These are phyloP conservation scores for Poa pratensis DNA, from an alignment of 176 grass and related monocot species.

Conservation along the genomic window DNA sequence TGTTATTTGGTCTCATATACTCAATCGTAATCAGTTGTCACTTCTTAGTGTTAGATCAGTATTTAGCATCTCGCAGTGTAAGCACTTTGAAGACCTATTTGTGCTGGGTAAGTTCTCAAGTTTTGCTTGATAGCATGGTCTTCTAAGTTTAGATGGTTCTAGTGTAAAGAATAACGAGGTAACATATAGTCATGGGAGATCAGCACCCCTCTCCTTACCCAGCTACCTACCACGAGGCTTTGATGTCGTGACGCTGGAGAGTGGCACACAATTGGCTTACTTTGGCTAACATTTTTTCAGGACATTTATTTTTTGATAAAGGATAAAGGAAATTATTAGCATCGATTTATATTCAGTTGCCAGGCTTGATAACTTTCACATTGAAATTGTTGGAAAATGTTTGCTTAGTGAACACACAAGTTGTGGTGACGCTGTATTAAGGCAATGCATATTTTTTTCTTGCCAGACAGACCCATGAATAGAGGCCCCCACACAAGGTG, in stretches of 20 bases:
- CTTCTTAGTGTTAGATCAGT: conserved; percentile 2
- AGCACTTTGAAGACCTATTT: conserved; percentile 17
- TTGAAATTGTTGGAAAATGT: too few species aligned
- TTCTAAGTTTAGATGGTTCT: not conserved
- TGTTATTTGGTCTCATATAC: not conserved
- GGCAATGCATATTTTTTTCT: too few species aligned
- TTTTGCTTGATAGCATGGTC: not conserved
- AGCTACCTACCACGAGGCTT: not conserved
- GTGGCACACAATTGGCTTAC: not conserved
- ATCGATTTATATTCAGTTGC: too few species aligned
- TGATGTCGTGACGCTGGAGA: not conserved
- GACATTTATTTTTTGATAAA: too few species aligned
- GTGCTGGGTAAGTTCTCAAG: not conserved
- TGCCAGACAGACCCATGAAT: too few species aligned
- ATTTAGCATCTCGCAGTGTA: not conserved
- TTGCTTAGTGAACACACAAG: too few species aligned
- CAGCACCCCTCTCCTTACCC: not conserved
- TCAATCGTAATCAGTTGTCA: not conserved
- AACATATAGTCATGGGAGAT: not conserved
- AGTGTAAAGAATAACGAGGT: not conserved
- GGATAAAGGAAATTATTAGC: too few species aligned
- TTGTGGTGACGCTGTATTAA: too few species aligned
- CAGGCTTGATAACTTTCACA: too few species aligned
- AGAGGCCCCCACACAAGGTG: too few species aligned
- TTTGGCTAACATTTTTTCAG: too few species aligned